These are phyloP conservation scores for Oemleria cerasiformis DNA, from an alignment of 306 rosid species.

Conservation along the genomic window DNA sequence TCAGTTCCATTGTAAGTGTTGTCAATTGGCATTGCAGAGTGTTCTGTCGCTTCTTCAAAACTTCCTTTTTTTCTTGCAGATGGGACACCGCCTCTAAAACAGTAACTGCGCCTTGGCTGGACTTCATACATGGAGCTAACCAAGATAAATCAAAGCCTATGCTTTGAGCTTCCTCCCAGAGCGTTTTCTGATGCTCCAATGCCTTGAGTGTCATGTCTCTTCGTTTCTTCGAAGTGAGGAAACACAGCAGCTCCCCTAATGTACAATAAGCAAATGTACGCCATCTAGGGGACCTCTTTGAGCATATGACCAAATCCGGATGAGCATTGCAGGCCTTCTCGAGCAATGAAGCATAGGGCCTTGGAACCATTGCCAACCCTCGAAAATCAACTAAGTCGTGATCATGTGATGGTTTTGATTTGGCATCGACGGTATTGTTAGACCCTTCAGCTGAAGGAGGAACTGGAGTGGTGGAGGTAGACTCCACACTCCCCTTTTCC, in stretches of 20 bases:
- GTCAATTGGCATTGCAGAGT: slow-evolving; percentile 8
- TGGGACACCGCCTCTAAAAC: not conserved
- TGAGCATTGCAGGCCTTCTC: slow-evolving; percentile 2
- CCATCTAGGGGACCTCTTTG: not conserved
- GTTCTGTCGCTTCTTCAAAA: not conserved
- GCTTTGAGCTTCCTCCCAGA: slow-evolving; percentile 11
- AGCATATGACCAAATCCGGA: slow-evolving; percentile 12
- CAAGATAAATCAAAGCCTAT: slow-evolving; percentile 9
- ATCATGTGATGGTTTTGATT: not conserved
- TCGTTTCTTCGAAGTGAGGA: slow-evolving; percentile 1
- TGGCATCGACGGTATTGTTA: not conserved
- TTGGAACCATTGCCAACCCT: slow-evolving; percentile 9
- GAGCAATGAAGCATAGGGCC: not conserved
- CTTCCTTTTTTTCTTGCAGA: not conserved
- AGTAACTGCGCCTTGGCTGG: not conserved
- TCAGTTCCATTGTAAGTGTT: not conserved
- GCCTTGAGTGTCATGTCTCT: not conserved
- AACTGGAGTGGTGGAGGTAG: not conserved
- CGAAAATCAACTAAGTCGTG: slow-evolving; percentile 13
- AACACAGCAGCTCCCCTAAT: slow-evolving; percentile 17
- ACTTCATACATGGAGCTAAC: not conserved
- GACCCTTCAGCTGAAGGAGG: not conserved
- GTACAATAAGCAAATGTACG: slow-evolving; percentile 15
- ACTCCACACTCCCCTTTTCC: not conserved
- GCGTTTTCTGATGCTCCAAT: not conserved